Evolutionary conservation across 768 basidiomycete genomes (phyloP).

Genomic region (Baorangia bicolor): DNA sequence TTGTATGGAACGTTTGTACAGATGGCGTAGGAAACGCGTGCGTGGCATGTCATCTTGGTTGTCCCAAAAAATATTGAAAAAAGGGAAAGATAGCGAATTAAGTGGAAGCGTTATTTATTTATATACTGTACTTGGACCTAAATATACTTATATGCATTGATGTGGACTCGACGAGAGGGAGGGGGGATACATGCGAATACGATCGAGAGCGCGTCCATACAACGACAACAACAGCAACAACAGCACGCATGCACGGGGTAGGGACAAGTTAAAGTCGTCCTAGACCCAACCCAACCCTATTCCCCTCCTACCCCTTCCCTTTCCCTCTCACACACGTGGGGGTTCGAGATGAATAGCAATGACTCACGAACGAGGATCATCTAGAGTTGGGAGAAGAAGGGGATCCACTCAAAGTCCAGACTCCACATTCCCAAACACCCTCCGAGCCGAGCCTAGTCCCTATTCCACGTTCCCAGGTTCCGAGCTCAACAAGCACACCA

Average conservation of each 20-base stretch:
- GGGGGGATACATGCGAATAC: conserved; percentile 5
- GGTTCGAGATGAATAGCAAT: conserved; percentile 11
- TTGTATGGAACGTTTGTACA: not conserved
- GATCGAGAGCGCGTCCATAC: conserved; percentile 4
- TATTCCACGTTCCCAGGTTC: conserved; percentile 17
- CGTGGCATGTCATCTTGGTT: not conserved
- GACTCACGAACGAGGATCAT: conserved; percentile 19
- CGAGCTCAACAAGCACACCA: conserved; percentile 5
- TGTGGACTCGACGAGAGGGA: not conserved
- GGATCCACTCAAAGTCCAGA: conserved; percentile 8
- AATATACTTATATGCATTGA: conserved; percentile 8
- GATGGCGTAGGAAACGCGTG: not conserved
- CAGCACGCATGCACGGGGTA: conserved; percentile 2
- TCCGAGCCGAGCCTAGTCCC: conserved; percentile 9
- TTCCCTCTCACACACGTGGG: conserved; percentile 6
- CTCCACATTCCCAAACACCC: conserved; percentile 12
- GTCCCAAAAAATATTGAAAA: not conserved
- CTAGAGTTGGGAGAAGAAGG: conserved; percentile 5
- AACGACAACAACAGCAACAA: not conserved
- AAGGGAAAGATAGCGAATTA: not conserved
- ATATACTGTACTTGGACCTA: conserved; percentile 14
- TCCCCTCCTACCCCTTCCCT: not conserved
- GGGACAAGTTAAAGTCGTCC: not conserved
- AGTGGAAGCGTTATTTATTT: conserved; percentile 6
- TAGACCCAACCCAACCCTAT: not conserved